Conservation (phyloP, 1,139 yeast genomes). For the Candida buenavistaensis region DNA sequence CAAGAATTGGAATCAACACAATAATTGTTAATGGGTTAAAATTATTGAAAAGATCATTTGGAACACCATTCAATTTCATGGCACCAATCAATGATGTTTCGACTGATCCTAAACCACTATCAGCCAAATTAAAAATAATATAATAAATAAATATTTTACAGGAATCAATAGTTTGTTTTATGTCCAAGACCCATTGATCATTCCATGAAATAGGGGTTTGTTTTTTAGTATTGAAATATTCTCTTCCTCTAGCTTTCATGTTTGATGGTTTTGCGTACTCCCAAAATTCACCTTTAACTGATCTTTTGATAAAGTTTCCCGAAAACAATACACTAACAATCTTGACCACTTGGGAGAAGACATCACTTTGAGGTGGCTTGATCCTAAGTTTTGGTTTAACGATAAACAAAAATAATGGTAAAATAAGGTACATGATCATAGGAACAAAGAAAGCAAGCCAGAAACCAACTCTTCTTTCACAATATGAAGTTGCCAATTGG, state of each 20-base stretch:
- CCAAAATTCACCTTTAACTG: conserved; percentile 44
- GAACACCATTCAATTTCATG: conserved; percentile 66
- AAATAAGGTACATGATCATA: conserved; percentile 46
- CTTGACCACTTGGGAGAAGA: conserved; percentile 34
- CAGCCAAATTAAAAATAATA: conserved; percentile 61
- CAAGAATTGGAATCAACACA: conserved; percentile 63
- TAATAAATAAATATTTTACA: conserved; percentile 65
- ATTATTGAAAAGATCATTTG: conserved; percentile 68
- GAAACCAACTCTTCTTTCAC: conserved; percentile 69
- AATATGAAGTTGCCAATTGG: conserved; percentile 74
- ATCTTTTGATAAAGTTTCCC: conserved; percentile 23
- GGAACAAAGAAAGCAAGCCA: conserved; percentile 75
- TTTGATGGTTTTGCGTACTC: conserved; percentile 55
- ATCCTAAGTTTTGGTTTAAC: conserved; percentile 39
- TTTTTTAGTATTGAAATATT: conserved; percentile 26
- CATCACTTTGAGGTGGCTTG: conserved; percentile 48
- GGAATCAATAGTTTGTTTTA: conserved; percentile 56
- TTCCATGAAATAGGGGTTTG: conserved; percentile 43
- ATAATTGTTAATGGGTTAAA: conserved; percentile 70
- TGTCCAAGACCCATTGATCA: conserved; percentile 62
- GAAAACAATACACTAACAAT: conserved; percentile 34
- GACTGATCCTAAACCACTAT: conserved; percentile 64
- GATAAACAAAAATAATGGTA: conserved; percentile 46
- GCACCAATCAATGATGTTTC: conserved; percentile 68
- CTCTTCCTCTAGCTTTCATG: conserved; percentile 45